phyloP scores from a whole-genome alignment of 2,329 filamentous ascomycete genomes.

The Sporothrix protearum region DNA sequence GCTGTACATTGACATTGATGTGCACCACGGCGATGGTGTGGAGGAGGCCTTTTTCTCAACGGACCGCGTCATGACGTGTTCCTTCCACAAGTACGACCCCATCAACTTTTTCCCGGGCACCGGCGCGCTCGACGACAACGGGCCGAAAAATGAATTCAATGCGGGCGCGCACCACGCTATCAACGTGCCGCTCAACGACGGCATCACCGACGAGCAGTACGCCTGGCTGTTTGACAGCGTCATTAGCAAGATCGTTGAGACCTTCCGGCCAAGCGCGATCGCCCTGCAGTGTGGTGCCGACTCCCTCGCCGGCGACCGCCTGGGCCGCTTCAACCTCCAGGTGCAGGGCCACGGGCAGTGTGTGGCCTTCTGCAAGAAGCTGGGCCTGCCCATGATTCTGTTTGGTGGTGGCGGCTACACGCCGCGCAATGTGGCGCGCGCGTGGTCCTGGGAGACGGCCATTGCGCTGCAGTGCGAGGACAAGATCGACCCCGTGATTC shows the following conservation, averaged over 20 bases:
- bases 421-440: conserved; percentile 89
- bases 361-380: conserved; percentile 80
- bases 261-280: conserved; percentile 85
- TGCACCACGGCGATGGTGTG: conserved; percentile 81
- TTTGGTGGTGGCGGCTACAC: conserved; percentile 96
- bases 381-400: conserved; percentile 77
- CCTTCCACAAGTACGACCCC: conserved; percentile 94
- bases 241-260: conserved; percentile 71
- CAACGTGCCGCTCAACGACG: conserved; percentile 86
- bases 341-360: conserved; percentile 92
- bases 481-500: conserved; percentile 68
- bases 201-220: conserved; percentile 89
- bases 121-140: conserved; percentile 80
- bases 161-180: conserved; percentile 84
- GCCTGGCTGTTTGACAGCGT: conserved; percentile 77
- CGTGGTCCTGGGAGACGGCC: conserved; percentile 95
- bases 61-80: conserved; percentile 82
- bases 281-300: conserved; percentile 95
- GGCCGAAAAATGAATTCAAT: conserved; percentile 77
- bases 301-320: conserved; percentile 84
- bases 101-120: conserved; percentile 83
- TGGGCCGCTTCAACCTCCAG: conserved; percentile 95
- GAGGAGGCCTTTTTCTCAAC: conserved; percentile 83
- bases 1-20: conserved; percentile 88
- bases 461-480: conserved; percentile 75